These are phyloP conservation scores for Buddleja alternifolia DNA, from an alignment of 257 asterid species.

Conservation along the genomic window DNA sequence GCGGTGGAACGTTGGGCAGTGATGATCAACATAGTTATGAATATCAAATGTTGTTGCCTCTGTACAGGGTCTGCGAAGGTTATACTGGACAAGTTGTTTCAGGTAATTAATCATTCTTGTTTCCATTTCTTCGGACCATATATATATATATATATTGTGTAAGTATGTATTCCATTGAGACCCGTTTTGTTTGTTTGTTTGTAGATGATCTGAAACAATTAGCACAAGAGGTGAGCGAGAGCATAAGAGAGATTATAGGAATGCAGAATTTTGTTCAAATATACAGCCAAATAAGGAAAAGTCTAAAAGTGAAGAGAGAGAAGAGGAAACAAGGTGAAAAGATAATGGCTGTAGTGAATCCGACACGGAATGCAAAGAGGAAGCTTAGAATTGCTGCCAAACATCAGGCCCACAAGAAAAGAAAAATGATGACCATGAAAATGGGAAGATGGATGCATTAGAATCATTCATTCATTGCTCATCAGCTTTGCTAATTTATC, in stretches of 20 bases:
- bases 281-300: constrained; percentile 63
- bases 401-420: constrained; percentile 76
- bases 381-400: constrained; percentile 76
- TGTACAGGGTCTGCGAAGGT: constrained; percentile 82
- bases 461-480: no score
- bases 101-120: constrained; percentile 54
- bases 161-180: no score
- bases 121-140: constrained; percentile 7
- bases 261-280: constrained; percentile 57
- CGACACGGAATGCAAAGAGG: constrained; percentile 84
- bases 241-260: constrained; percentile 65
- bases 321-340: constrained; percentile 86
- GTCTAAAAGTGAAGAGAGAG: constrained; percentile 73
- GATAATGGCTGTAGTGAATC: constrained; percentile 87
- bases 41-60: constrained; percentile 71
- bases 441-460: constrained; percentile 74
- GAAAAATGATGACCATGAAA: constrained; percentile 78
- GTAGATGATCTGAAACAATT: constrained; percentile 79
- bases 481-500: no score
- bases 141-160: no score
- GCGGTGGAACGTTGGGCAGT: constrained; percentile 27
- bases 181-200: not conserved
- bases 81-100: constrained; percentile 73
- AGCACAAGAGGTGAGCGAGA: constrained; percentile 64
- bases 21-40: constrained; percentile 58